phyloP scores from a whole-genome alignment of 257 asterid species.

The Penstemon newberryi region DNA sequence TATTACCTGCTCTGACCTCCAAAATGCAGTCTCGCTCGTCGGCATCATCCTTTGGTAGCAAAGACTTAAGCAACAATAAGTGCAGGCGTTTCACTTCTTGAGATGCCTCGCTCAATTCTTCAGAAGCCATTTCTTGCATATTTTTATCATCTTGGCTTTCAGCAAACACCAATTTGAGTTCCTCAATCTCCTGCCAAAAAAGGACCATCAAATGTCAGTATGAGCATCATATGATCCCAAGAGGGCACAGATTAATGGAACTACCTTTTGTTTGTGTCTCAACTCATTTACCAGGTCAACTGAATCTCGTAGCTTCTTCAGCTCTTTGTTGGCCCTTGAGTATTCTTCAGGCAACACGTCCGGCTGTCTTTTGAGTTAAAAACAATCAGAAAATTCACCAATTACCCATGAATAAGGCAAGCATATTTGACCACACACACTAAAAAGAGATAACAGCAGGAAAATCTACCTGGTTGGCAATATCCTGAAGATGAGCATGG shows the following conservation, averaged over 20 bases:
- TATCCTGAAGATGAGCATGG: constrained; percentile 52
- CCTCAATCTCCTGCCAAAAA: constrained; percentile 67
- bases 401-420: background rate
- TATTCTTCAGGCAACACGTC: constrained; percentile 71
- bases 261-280: constrained; percentile 76
- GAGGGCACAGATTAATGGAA: background rate
- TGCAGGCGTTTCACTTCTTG: constrained; percentile 73
- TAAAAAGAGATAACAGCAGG: background rate
- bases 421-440: background rate
- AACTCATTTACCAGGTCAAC: constrained; percentile 55
- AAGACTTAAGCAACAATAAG: constrained; percentile 63
- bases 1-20: constrained; percentile 95
- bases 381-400: constrained; percentile 13
- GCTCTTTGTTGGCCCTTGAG: constrained; percentile 80
- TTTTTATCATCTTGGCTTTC: constrained; percentile 82
- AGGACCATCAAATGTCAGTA: background rate
- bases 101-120: constrained; percentile 66
- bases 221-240: background rate
- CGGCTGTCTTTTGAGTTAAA: constrained; percentile 58
- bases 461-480: constrained; percentile 54
- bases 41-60: constrained; percentile 93
- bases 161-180: constrained; percentile 53
- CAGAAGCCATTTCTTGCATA: constrained; percentile 85
- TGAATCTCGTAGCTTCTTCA: constrained; percentile 67
- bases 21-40: constrained; percentile 92